phyloP scores from a whole-genome alignment of 306 rosid species.

The Begonia fuchsioides region DNA sequence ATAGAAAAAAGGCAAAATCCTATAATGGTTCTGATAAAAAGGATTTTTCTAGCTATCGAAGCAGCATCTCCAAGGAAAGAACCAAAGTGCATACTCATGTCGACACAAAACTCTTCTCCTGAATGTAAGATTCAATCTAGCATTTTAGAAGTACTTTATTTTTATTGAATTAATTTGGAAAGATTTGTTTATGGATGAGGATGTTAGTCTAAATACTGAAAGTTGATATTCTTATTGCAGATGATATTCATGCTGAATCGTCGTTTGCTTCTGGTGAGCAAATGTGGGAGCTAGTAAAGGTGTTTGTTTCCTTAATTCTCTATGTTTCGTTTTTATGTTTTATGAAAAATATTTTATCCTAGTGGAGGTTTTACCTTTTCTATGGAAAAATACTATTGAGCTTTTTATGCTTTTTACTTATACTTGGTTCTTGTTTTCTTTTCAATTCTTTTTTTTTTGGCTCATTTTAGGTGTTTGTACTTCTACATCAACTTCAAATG shows the following conservation, averaged over 20 bases:
- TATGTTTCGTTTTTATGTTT: not conserved
- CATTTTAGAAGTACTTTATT: not conserved
- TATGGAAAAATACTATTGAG: not conserved
- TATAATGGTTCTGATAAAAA: slow-evolving; percentile 14
- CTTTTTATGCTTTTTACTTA: not conserved
- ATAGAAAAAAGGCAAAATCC: not conserved
- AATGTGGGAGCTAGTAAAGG: slow-evolving; percentile 88
- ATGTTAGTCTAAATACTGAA: not conserved
- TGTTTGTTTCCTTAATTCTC: slow-evolving; percentile 15
- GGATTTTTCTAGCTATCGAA: slow-evolving; percentile 59
- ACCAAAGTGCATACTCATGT: slow-evolving; percentile 43
- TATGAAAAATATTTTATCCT: not conserved
- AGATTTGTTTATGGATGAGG: not conserved
- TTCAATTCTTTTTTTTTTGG: not conserved
- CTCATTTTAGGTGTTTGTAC: slow-evolving; percentile 59
- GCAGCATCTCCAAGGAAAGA: slow-evolving; percentile 73
- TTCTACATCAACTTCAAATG: slow-evolving; percentile 71
- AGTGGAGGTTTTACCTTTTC: not conserved
- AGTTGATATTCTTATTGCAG: slow-evolving; percentile 22
- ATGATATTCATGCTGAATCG: slow-evolving; percentile 40
- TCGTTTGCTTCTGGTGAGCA: slow-evolving; percentile 65
- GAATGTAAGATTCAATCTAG: slow-evolving; percentile 29
- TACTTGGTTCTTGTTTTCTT: not conserved
- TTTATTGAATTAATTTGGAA: not conserved
- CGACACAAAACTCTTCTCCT: slow-evolving; percentile 25